Evolutionary conservation across 2,329 filamentous ascomycete species (phyloP).

Genomic region (Phyllosticta citrichinensis): DNA sequence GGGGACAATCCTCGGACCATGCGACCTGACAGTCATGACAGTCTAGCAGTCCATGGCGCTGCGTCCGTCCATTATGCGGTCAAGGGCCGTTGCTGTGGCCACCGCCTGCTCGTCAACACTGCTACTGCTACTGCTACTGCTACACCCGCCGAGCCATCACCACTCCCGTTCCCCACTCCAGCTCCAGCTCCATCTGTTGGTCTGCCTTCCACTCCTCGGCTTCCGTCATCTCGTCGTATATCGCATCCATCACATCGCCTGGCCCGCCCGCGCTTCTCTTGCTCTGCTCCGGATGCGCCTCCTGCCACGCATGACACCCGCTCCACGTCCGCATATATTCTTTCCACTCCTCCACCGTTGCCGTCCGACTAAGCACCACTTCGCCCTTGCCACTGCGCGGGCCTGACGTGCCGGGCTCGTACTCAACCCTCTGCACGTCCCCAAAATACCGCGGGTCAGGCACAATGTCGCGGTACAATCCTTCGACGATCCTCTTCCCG

Average conservation of each 20-base stretch:
- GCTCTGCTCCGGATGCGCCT: conserved; percentile 42
- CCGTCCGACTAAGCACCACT: conserved; percentile 40
- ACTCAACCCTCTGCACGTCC: conserved; percentile 44
- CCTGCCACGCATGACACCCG: conserved; percentile 48
- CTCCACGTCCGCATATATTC: conserved; percentile 54
- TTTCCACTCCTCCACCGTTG: conserved; percentile 50
- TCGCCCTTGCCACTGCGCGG: conserved; percentile 23
- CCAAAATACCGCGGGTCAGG: conserved; percentile 45
- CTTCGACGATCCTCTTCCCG: conserved; percentile 44
- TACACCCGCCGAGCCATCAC: conserved; percentile 43
- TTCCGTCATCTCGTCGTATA: conserved; percentile 49
- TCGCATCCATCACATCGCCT: conserved; percentile 52
- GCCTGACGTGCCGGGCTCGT: conserved; percentile 43
- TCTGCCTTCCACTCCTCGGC: conserved; percentile 37
- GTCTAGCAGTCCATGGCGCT: neutral
- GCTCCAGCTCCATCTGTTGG: conserved; percentile 36
- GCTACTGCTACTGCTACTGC: neutral
- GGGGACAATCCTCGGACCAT: neutral
- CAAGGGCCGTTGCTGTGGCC: neutral
- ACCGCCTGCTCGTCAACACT: neutral
- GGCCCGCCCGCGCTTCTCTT: conserved; percentile 44
- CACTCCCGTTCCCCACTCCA: conserved; percentile 53
- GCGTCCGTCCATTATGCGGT: neutral
- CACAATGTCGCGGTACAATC: conserved; percentile 32
- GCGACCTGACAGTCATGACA: neutral